Conservation (phyloP, 805 yeast species). For the Wickerhamiella nectarea region DNA sequence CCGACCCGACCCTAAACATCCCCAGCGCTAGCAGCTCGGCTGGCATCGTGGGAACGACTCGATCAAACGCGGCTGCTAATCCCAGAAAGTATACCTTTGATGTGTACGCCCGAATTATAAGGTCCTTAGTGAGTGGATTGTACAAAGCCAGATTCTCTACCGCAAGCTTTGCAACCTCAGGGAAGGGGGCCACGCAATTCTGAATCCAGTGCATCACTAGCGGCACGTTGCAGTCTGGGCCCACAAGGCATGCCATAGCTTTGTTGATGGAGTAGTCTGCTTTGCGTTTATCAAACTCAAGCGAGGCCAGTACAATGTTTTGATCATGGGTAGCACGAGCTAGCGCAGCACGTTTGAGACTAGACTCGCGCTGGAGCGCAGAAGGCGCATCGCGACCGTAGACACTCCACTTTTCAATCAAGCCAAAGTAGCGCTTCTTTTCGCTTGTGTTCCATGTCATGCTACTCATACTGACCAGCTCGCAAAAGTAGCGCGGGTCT, state of each 20-base stretch:
- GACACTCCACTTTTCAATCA: slow-evolving; percentile 90
- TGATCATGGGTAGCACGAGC: slow-evolving; percentile 19
- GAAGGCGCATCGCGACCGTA: slow-evolving; percentile 52
- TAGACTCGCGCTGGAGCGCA: slow-evolving; percentile 54
- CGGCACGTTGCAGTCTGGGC: slow-evolving; percentile 12
- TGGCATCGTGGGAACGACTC: slow-evolving; percentile 6
- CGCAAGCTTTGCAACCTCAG: slow-evolving; percentile 55
- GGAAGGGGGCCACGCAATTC: slow-evolving; percentile 34
- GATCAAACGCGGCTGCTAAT: slow-evolving; percentile 44
- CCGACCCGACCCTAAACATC: slow-evolving; percentile 65
- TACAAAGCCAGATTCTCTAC: slow-evolving; percentile 48
- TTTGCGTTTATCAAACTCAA: slow-evolving; percentile 65
- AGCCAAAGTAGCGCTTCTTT: slow-evolving; percentile 55
- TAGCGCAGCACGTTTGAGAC: slow-evolving; percentile 32
- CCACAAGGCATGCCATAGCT: slow-evolving; percentile 54
- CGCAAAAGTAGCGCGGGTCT: slow-evolving; percentile 71
- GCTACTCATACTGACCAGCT: slow-evolving; percentile 31
- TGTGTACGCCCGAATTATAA: slow-evolving; percentile 54
- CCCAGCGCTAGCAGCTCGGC: slow-evolving; percentile 64
- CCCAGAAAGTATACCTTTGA: slow-evolving; percentile 54
- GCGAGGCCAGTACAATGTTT: slow-evolving; percentile 17
- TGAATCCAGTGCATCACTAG: slow-evolving; percentile 68
- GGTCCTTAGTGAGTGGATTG: slow-evolving; percentile 47
- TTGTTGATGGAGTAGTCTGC: slow-evolving; percentile 60
- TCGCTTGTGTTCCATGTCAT: slow-evolving; percentile 13